These are phyloP conservation scores for Penicillium sclerotigenum DNA, from an alignment of 2,329 filamentous ascomycete genomes.

Conservation along the genomic window DNA sequence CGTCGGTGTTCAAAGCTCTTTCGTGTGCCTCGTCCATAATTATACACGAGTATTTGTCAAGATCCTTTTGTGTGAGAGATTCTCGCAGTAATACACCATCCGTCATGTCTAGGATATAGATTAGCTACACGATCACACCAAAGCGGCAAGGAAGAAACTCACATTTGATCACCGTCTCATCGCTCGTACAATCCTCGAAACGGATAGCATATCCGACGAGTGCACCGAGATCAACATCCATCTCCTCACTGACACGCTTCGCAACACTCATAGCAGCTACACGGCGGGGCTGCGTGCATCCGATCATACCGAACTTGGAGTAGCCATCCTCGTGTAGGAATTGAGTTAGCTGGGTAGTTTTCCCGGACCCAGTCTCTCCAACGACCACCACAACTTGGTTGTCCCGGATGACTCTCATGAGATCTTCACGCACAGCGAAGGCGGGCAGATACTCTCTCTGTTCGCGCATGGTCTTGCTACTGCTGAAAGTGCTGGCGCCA, in stretches of 20 bases:
- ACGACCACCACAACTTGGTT: conserved; percentile 97
- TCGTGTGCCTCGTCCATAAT: conserved; percentile 99
- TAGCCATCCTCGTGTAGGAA: conserved; percentile 96
- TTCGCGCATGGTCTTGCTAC: conserved; percentile 83
- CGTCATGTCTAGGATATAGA: conserved; percentile 68
- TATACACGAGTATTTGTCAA: conserved; percentile 95
- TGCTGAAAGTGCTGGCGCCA: conserved; percentile 82
- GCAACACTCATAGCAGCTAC: conserved; percentile 99
- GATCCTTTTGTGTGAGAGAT: conserved; percentile 83
- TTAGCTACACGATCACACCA: conserved; percentile 7
- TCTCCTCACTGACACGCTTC: conserved; percentile 96
- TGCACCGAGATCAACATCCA: conserved; percentile 86
- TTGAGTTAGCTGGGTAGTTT: conserved; percentile 95
- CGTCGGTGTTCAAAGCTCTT: conserved; percentile 91
- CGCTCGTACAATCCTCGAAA: conserved; percentile 96
- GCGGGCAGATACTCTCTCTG: conserved; percentile 92
- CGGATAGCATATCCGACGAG: conserved; percentile 95
- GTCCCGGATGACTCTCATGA: conserved; percentile 86
- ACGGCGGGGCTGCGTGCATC: conserved; percentile 91
- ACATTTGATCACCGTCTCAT: conserved; percentile 91
- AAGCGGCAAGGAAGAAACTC: conserved; percentile 24
- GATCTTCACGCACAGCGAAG: conserved; percentile 91
- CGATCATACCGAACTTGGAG: conserved; percentile 81
- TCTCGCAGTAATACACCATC: conserved; percentile 93
- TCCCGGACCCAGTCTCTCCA: conserved; percentile 94